phyloP scores from a whole-genome alignment of 2,329 filamentous ascomycete species.

The Lecanicillium sp. region DNA sequence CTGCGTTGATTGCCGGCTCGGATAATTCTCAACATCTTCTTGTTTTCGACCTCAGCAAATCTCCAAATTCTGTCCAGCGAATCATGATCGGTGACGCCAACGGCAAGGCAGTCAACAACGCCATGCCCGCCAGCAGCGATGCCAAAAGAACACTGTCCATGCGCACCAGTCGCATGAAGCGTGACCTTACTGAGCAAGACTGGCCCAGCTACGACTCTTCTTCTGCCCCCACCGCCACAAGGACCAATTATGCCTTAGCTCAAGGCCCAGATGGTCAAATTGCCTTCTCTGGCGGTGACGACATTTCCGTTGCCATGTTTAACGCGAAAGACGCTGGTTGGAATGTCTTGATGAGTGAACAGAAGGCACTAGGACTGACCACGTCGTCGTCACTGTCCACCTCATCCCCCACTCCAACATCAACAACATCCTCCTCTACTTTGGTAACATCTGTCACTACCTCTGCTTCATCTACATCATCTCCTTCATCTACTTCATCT shows the following conservation, averaged over 20 bases:
- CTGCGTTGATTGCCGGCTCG: constrained; percentile 57
- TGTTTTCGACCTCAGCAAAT: constrained; percentile 64
- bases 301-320: constrained; percentile 68
- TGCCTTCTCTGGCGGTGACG: constrained; percentile 69
- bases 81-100: constrained; percentile 56
- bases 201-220: constrained; percentile 77
- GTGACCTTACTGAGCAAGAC: constrained; percentile 46
- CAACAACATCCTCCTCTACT: constrained; percentile 11
- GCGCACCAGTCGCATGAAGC: constrained; percentile 9
- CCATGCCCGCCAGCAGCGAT: constrained; percentile 27
- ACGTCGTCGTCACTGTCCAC: constrained; percentile 62
- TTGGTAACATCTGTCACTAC: constrained; percentile 17
- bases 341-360: too few species aligned
- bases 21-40: constrained; percentile 74
- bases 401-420: constrained; percentile 32
- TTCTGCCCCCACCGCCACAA: constrained; percentile 52
- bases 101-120: constrained; percentile 43
- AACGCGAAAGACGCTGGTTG: constrained; percentile 41
- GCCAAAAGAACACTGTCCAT: too few species aligned
- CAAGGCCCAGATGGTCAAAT: constrained; percentile 57
- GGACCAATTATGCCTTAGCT: constrained; percentile 66
- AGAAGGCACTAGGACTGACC: too few species aligned
- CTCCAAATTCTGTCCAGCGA: constrained; percentile 67
- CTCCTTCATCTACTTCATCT: constrained; percentile 14
- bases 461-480: constrained; percentile 15